Conservation (phyloP, 2,329 filamentous ascomycete genomes). For the Trichoderma afroharzianum region DNA sequence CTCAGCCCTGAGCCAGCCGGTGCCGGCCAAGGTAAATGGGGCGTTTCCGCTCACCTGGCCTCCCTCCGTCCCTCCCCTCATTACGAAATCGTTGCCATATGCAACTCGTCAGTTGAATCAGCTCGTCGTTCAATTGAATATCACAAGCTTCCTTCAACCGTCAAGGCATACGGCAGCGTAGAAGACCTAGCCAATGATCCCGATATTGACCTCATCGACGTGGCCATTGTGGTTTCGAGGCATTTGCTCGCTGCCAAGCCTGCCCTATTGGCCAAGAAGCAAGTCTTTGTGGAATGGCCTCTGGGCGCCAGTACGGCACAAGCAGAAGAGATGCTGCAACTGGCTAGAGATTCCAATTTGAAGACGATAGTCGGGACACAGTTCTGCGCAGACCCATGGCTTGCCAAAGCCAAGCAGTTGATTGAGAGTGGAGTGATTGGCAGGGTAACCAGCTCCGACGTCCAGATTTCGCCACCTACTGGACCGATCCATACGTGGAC, state of each 20-base stretch:
- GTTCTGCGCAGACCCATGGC: slow-evolving; percentile 40
- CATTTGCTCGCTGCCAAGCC: slow-evolving; percentile 33
- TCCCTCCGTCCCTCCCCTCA: slow-evolving; percentile 35
- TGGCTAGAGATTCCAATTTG: slow-evolving; percentile 31
- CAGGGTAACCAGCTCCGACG: slow-evolving; percentile 3
- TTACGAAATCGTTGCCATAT: slow-evolving; percentile 46
- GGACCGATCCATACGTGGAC: slow-evolving; percentile 19
- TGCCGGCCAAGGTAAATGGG: slow-evolving; percentile 35
- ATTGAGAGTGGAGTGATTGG: slow-evolving; percentile 17
- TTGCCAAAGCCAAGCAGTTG: slow-evolving; percentile 17
- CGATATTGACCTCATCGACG: slow-evolving; percentile 50
- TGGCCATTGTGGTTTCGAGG: slow-evolving; percentile 46
- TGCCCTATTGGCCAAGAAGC: slow-evolving; percentile 45
- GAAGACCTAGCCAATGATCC: slow-evolving; percentile 42
- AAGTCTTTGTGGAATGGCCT: slow-evolving; percentile 53
- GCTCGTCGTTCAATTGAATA: slow-evolving; percentile 39
- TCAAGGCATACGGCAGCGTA: slow-evolving; percentile 44
- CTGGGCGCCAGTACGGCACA: slow-evolving; percentile 39
- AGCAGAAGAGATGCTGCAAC: slow-evolving; percentile 36
- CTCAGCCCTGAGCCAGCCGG: neutral
- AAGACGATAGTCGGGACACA: slow-evolving; percentile 46
- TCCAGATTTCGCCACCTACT: neutral
- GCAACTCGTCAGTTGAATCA: slow-evolving; percentile 44
- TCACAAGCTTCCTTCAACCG: slow-evolving; percentile 37
- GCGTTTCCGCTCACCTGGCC: slow-evolving; percentile 49